A percentile compares a stretch with the other conserved stretches of the same genome.
These are phyloP conservation scores for Aureobasidium sp. DNA, from an alignment of 2,329 filamentous ascomycete species.

Conservation along the genomic window DNA sequence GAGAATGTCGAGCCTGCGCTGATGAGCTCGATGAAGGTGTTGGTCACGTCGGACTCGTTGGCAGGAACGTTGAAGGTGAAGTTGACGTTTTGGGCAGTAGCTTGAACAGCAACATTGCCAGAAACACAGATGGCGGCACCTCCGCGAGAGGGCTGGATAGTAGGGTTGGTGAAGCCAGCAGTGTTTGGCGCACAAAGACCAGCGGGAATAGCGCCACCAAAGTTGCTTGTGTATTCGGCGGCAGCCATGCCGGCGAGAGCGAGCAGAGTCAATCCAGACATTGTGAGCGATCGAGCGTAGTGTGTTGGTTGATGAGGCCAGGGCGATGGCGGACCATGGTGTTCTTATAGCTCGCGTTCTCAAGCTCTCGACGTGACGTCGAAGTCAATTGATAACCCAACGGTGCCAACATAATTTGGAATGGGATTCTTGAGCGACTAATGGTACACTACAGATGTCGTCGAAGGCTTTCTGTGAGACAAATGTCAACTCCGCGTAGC, in stretches of 20 bases:
- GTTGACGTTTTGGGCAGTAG: constrained; percentile 24
- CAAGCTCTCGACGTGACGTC: not conserved
- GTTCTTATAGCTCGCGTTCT: not conserved
- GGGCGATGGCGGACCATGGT: not conserved
- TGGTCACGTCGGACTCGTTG: constrained; percentile 26
- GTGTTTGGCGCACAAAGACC: constrained; percentile 14
- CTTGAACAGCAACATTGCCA: constrained; percentile 23
- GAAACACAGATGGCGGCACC: constrained; percentile 26
- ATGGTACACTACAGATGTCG: constrained; percentile 3
- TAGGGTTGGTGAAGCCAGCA: constrained; percentile 20
- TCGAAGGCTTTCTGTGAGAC: not conserved
- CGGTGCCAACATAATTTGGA: not conserved
- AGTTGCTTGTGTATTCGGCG: not conserved
- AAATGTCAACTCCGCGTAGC: not conserved
- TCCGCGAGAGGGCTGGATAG: constrained; percentile 20
- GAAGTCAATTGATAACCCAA: not conserved
- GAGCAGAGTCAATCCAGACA: constrained; percentile 4
- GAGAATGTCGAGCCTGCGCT: constrained; percentile 17
- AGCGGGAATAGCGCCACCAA: constrained; percentile 14
- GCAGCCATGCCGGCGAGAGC: constrained; percentile 10
- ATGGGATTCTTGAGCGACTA: not conserved
- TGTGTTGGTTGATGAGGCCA: not conserved
- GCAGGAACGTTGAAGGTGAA: constrained; percentile 24
- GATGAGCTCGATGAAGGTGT: constrained; percentile 21
- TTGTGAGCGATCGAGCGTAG: not conserved